Percentiles rank a stretch among this genome's conserved stretches.
Evolutionary conservation across 108 stramenopile genomes (phyloP).

Genomic region (Heterococcus sp.): DNA sequence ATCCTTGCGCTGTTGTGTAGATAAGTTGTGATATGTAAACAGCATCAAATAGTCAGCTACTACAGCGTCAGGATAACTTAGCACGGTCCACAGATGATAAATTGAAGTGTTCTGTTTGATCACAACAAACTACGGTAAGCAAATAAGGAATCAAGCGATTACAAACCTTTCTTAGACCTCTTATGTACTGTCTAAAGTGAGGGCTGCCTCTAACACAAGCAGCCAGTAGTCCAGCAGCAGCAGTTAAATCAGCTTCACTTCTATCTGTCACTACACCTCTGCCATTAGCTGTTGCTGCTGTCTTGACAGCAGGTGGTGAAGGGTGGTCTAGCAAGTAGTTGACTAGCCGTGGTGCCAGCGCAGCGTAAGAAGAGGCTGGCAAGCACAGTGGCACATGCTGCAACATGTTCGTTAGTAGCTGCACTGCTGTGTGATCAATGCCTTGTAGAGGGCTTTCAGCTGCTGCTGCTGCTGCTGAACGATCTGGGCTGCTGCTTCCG

Average conservation of each 20-base stretch:
- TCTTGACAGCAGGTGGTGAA: neutral
- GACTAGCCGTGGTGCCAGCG: constrained; percentile 25
- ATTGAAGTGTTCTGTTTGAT: no score
- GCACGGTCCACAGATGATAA: no score
- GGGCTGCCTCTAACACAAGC: constrained; percentile 31
- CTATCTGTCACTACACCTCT: neutral
- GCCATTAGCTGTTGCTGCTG: neutral
- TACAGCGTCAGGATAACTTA: no score
- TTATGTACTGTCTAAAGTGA: constrained; percentile 41
- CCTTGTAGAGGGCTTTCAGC: neutral
- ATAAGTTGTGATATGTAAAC: no score
- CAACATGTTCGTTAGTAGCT: constrained; percentile 26
- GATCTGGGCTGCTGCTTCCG: neutral
- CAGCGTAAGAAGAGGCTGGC: constrained; percentile 39
- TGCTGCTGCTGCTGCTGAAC: neutral
- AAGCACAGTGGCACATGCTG: constrained; percentile 23
- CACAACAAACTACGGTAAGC: no score
- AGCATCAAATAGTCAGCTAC: no score
- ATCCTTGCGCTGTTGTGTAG: constrained; percentile 24
- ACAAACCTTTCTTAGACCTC: neutral
- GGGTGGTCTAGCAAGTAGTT: constrained; percentile 11
- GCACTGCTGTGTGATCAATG: constrained; percentile 13
- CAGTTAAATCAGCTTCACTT: neutral
- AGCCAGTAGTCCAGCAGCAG: constrained; percentile 4
- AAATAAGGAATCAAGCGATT: no score